phyloP scores from a whole-genome alignment of 768 basidiomycete species.

The Boletus sensibilis region DNA sequence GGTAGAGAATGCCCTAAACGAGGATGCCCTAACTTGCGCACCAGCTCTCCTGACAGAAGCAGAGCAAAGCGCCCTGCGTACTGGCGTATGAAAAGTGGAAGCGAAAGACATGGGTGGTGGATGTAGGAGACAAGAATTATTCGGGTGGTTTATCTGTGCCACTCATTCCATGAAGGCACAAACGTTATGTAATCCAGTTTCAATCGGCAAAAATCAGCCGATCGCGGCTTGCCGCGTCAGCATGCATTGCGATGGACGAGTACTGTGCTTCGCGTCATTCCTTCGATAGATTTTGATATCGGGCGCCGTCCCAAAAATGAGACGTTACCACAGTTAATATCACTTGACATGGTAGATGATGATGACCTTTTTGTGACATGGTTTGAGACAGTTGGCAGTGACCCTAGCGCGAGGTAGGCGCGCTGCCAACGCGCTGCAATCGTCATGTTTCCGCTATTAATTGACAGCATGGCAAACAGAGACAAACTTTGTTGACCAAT shows the following conservation, averaged over 20 bases:
- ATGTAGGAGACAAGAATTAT: background rate
- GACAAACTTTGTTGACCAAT: conserved; percentile 3
- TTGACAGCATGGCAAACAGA: background rate
- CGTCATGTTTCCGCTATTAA: background rate
- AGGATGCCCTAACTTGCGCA: conserved; percentile 36
- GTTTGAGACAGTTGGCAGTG: background rate
- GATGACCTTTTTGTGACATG: background rate
- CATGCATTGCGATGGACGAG: conserved; percentile 15
- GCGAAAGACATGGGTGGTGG: conserved; percentile 53
- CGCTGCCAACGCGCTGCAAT: no score
- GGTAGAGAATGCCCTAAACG: conserved; percentile 63
- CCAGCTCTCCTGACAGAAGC: conserved; percentile 26
- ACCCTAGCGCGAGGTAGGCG: background rate
- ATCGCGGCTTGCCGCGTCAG: background rate
- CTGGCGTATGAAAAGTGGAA: conserved; percentile 46
- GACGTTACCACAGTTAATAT: background rate
- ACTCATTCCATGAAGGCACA: background rate
- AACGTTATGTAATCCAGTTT: conserved; percentile 18
- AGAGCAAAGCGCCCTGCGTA: conserved; percentile 44
- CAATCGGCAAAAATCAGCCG: background rate
- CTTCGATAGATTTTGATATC: background rate
- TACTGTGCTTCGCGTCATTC: background rate
- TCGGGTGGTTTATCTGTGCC: conserved; percentile 15
- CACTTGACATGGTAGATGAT: background rate
- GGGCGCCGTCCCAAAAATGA: background rate